Evolutionary conservation across 306 rosid species (phyloP).

Genomic region (Aeschynomene evenia): DNA sequence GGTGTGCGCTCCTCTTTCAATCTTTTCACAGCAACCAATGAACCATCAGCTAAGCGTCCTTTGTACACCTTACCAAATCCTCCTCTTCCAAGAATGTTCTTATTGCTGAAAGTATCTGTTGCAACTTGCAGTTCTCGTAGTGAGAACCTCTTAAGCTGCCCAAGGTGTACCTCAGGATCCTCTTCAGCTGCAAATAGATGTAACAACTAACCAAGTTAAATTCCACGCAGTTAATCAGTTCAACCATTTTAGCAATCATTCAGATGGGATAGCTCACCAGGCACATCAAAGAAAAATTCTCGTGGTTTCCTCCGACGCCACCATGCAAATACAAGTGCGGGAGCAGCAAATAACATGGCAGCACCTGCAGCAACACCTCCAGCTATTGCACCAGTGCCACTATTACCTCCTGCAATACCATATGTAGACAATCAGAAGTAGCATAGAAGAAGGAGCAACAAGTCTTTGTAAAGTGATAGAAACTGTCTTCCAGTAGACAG

Average conservation of each 20-base stretch:
- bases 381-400: no score
- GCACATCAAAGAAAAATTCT: constrained; percentile 76
- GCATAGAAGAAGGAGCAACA: background rate
- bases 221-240: constrained; percentile 2
- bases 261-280: constrained; percentile 44
- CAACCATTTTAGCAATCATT: background rate
- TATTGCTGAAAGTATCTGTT: constrained; percentile 75
- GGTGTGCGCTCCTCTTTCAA: constrained; percentile 80
- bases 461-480: constrained; percentile 1
- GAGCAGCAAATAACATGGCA: constrained; percentile 64
- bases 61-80: constrained; percentile 83
- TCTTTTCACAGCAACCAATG: constrained; percentile 75
- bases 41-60: constrained; percentile 75
- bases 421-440: background rate
- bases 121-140: constrained; percentile 76
- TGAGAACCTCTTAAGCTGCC: constrained; percentile 80
- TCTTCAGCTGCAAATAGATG: constrained; percentile 61
- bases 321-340: constrained; percentile 84
- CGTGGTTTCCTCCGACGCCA: constrained; percentile 78
- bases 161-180: constrained; percentile 86
- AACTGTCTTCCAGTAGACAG: background rate
- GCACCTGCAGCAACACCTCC: constrained; percentile 38
- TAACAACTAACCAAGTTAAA: background rate
- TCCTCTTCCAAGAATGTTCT: constrained; percentile 79
- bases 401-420: no score